Evolutionary conservation across 257 asterid genomes (phyloP).

Genomic region (Pogostemon cablin): DNA sequence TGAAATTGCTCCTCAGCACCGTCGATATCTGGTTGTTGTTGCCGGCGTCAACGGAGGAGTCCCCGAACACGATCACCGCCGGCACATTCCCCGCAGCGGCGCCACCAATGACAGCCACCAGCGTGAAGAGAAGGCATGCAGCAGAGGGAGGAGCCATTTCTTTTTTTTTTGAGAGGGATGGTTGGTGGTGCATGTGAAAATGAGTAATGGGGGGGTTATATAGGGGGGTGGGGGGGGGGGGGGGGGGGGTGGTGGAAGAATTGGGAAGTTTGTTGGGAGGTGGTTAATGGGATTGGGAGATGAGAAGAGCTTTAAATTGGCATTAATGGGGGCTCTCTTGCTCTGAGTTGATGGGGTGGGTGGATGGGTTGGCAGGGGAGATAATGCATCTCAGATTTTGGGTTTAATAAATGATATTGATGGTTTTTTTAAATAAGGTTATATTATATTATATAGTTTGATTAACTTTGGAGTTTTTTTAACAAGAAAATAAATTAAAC

Average conservation of each 20-base stretch:
- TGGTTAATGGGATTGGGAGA: constrained; percentile 33
- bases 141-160: constrained; percentile 14
- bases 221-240: neutral
- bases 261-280: constrained; percentile 39
- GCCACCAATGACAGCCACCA: neutral
- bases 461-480: no score
- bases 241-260: neutral
- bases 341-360: constrained; percentile 34
- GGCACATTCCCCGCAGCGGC: constrained; percentile 49
- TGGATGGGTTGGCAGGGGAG: constrained; percentile 35
- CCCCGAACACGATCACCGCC: constrained; percentile 89
- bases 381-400: constrained; percentile 23
- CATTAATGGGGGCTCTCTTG: constrained; percentile 29
- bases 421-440: neutral
- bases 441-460: no score
- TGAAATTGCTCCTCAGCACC: constrained; percentile 73
- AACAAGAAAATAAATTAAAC: no score
- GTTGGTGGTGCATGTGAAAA: constrained; percentile 7
- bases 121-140: constrained; percentile 19
- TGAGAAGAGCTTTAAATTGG: constrained; percentile 33
- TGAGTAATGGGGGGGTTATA: neutral
- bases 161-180: neutral
- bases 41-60: constrained; percentile 90
- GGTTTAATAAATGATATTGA: neutral
- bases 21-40: constrained; percentile 82